A percentile compares a stretch with the other conserved stretches of the same genome.
Evolutionary conservation across 2,329 filamentous ascomycete species (phyloP).

Genomic region (Colletotrichum sp.): DNA sequence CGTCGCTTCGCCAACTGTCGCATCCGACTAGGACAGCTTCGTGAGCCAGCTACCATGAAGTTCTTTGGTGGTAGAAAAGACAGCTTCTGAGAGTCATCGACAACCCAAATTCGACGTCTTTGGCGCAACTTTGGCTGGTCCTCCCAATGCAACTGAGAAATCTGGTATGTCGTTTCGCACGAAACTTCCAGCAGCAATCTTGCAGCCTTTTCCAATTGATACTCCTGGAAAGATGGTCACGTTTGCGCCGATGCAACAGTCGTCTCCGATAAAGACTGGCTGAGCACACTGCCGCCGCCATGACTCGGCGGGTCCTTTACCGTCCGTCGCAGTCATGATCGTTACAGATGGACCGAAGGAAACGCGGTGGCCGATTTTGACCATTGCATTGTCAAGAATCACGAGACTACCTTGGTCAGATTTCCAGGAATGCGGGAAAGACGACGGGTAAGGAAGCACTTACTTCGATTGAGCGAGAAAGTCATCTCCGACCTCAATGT

Average conservation of each 20-base stretch:
- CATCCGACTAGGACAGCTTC: neutral
- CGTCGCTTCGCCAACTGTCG: neutral
- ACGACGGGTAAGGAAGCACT: neutral
- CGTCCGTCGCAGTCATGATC: neutral
- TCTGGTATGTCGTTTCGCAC: neutral
- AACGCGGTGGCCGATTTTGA: neutral
- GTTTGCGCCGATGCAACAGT: neutral
- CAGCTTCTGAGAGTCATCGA: neutral
- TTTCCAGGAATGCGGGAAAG: neutral
- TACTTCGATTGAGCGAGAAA: neutral
- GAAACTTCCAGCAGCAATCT: neutral
- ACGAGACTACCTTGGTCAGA: neutral
- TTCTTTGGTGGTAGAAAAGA: neutral
- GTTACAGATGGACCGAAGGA: neutral
- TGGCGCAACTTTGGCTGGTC: neutral
- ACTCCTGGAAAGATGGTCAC: neutral
- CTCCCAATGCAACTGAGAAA: neutral
- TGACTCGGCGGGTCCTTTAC: rapidly evolving
- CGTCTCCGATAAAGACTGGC: neutral
- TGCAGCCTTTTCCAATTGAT: neutral
- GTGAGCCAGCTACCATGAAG: neutral
- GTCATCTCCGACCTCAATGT: neutral
- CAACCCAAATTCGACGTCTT: neutral
- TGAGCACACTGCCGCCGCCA: neutral
- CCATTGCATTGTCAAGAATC: neutral